Conservation (phyloP, 257 asterid genomes). For the Capsicum baccatum region DNA sequence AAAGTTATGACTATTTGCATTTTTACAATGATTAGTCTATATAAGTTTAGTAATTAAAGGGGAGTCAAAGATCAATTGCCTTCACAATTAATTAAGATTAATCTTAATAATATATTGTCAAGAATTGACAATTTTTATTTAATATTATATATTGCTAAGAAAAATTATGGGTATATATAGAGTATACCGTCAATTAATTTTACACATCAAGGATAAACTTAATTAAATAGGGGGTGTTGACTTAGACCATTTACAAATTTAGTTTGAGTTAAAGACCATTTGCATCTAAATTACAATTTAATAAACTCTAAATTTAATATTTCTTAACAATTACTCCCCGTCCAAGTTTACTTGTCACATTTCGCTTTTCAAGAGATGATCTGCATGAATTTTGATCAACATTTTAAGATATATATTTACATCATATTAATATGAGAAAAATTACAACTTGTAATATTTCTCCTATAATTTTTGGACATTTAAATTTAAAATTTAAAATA, state of each 20-base stretch:
- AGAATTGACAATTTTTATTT: background rate
- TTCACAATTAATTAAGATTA: background rate
- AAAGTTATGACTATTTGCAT: constrained; percentile 13
- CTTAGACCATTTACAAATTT: constrained; percentile 8
- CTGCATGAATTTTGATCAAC: too few relatives aligned
- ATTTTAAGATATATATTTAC: too few relatives aligned
- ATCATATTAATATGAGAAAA: too few relatives aligned
- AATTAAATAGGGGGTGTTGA: background rate
- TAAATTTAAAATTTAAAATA: too few relatives aligned
- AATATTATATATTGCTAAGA: background rate
- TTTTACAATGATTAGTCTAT: background rate
- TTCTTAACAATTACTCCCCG: background rate
- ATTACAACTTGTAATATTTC: too few relatives aligned
- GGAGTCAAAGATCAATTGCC: background rate
- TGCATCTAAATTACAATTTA: background rate
- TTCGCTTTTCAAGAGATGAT: too few relatives aligned
- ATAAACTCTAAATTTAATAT: background rate
- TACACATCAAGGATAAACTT: background rate
- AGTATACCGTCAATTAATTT: background rate
- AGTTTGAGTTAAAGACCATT: background rate
- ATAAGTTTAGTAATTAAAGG: background rate
- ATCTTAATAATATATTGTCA: background rate
- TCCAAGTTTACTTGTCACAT: too few relatives aligned
- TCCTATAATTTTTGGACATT: too few relatives aligned
- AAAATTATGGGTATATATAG: background rate